Evolutionary conservation across 352 stramenopile species (phyloP), one percentile per base, ranked within the genome.

Genomic region (Phytophthora cactorum): DNA sequence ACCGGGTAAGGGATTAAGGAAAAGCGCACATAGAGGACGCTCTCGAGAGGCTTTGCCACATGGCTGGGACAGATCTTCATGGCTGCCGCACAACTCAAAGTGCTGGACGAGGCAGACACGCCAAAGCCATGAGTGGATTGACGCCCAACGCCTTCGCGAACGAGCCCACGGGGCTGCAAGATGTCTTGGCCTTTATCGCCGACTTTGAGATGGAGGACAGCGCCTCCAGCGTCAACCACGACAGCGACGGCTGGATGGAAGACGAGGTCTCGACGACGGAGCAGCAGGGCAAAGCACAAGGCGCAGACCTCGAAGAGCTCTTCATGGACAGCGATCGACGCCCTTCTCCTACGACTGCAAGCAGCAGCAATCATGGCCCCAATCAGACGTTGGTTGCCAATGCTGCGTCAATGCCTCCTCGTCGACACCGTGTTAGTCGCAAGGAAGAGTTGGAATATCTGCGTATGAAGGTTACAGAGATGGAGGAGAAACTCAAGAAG

Each of bases 361-460:
- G 9, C 27, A 10, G 8, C 0, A 14, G 22, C 22, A 22, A 22
- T 22, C 22, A 22, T 22, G 22, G 22, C 22, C 22, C 22, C 22
- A 22, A 22, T 22, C 22, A 22, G 22, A 22, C 22, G 22, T 22
- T 22, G 22, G 22, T 22, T 10, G n/a, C 29, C 10, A 11, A 9
- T 46, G 22, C 14, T n/a, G 22, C 46, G 17, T 27, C 22, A 3
- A 57, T 56, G 9, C 3, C 43, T 3, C 25, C 62, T 36, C 61
- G 62, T 27, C 61, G 67, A 11, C 67, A 59, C 32, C 62, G 67
- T 27, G 50, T 71, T 3, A 75, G 47, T 59, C 70, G 70, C n/a
- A 72, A 73, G 22, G 60, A 82, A 57, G 72, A 82, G 49, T 62
- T 82, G 10, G 57, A 74, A 3, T 79, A 81, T 31, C 51, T 82